Percentiles rank a stretch among this genome's conserved stretches.
Conservation (phyloP, 2,329 filamentous ascomycete genomes). For the Diaporthe citriasiana region DNA sequence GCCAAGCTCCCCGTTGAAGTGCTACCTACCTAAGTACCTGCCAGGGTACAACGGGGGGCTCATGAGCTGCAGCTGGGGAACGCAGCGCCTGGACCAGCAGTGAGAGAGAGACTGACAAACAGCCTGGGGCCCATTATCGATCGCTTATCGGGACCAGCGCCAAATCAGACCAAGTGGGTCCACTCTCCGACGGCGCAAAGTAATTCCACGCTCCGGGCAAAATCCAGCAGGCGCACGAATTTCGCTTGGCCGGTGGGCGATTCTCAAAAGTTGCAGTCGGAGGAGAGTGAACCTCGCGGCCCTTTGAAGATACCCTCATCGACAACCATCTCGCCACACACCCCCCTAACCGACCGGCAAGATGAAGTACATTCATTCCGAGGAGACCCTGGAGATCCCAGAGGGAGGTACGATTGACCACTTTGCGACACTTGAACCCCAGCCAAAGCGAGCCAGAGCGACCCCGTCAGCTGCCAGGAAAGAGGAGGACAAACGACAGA, state of each 20-base stretch:
- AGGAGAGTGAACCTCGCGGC: conserved; percentile 34
- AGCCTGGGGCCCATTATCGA: neutral
- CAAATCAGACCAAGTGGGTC: conserved; percentile 13
- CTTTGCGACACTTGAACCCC: conserved; percentile 23
- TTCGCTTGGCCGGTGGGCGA: conserved; percentile 25
- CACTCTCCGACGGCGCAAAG: conserved; percentile 4
- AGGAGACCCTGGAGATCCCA: conserved; percentile 95
- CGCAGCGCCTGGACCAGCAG: neutral
- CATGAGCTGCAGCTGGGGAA: conserved; percentile 4
- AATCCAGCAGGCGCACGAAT: conserved; percentile 33
- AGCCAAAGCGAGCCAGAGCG: conserved; percentile 35
- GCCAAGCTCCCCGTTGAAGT: conserved; percentile 35
- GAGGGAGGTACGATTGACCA: conserved; percentile 85
- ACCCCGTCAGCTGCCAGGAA: conserved; percentile 39
- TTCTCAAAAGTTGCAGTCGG: conserved; percentile 38
- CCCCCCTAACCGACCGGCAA: conserved; percentile 71
- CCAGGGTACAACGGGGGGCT: conserved; percentile 1
- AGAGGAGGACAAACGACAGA: conserved; percentile 25
- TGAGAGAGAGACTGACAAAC: neutral
- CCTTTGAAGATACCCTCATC: conserved; percentile 41
- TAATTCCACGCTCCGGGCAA: conserved; percentile 29
- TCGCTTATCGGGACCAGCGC: conserved; percentile 5
- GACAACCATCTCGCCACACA: conserved; percentile 57
- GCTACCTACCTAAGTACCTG: neutral
- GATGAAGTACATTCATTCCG: conserved; percentile 99